These are phyloP conservation scores for Acrodontium crateriforme DNA, from an alignment of 2,329 filamentous ascomycete genomes.

Conservation along the genomic window DNA sequence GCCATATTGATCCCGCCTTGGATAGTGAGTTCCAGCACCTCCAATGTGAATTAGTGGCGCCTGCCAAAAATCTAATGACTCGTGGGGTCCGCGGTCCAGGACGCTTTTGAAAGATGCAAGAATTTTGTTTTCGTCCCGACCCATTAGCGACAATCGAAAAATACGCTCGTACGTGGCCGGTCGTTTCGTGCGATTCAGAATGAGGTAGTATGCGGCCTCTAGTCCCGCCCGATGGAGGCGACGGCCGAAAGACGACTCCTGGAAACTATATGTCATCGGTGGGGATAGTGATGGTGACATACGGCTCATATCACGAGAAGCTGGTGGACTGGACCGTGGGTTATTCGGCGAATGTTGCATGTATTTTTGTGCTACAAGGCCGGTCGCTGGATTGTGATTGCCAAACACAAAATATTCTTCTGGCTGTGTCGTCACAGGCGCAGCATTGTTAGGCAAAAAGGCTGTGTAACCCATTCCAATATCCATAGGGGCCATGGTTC, in stretches of 20 bases:
- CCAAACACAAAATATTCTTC: background rate
- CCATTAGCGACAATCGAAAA: slow-evolving; percentile 15
- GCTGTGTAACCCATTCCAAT: background rate
- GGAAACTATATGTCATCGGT: slow-evolving; percentile 44
- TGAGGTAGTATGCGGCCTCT: slow-evolving; percentile 48
- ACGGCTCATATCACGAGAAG: no score
- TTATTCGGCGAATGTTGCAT: no score
- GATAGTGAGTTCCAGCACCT: slow-evolving; percentile 53
- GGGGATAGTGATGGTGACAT: slow-evolving; percentile 4
- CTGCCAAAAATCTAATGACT: slow-evolving; percentile 44
- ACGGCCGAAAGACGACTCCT: slow-evolving; percentile 56
- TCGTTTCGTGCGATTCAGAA: slow-evolving; percentile 32
- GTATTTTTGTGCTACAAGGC: no score
- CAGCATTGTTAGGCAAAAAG: background rate
- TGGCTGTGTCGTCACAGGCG: background rate
- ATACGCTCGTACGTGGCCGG: slow-evolving; percentile 12
- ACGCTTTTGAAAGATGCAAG: slow-evolving; percentile 24
- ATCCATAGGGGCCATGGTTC: background rate
- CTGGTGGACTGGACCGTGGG: slow-evolving; percentile 4
- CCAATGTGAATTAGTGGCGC: slow-evolving; percentile 53
- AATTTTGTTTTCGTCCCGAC: slow-evolving; percentile 8
- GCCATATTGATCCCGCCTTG: slow-evolving; percentile 32
- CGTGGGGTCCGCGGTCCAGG: slow-evolving; percentile 26
- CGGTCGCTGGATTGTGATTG: background rate
- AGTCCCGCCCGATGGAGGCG: slow-evolving; percentile 52